Evolutionary conservation across 2,329 filamentous ascomycete species (phyloP), one percentile per base, ranked within the genome.

Genomic region (Helotiales sp.): DNA sequence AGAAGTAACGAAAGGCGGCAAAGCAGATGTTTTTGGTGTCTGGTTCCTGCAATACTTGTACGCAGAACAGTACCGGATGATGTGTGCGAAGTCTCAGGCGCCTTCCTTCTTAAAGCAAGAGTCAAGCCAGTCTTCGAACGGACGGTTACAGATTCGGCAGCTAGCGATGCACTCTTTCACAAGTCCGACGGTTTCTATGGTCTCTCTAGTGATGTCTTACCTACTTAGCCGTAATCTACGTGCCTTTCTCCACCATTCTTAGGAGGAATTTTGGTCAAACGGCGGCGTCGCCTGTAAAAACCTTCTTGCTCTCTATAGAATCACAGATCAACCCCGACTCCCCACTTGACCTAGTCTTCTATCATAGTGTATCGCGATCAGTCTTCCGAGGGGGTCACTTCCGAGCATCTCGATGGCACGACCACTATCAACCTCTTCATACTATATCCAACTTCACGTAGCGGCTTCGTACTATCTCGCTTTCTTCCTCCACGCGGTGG

Each of bases 31-130:
- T 42, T 42, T 42, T 42, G 3, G 5, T 10, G 22, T 44, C 22
- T 44, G 40, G 40, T 44, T 44, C 40, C 40, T 44, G 40, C 40
- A 44, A n/a, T n/a, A n/a, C n/a, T n/a, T n/a, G 40, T n/a, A 25
- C 40, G 40, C 10, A 24, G 22, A n/a, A n/a, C n/a, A n/a, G n/a
- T n/a, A n/a, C 13, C 40, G 9, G 40, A 25, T 44, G 40, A 44
- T 24, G 40, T 44, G 27, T 12, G 40, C 19, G 34, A 38, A 13
- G 13, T 10, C n/a, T 17, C 19, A 3, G 40, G 27, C 40, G 40
- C 27, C 19, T 25, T n/a, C n/a, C n/a, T 6, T 44, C 40, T 44
- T 44, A 24, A 44, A 5, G 24, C 40, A 24, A 40, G 38, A 10
- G 9, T 8, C 19, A 13, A n/a, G n/a, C n/a, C 22, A 24, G 38